Conservation (phyloP, 73 alveolate species). For the Stentor roeselii region DNA sequence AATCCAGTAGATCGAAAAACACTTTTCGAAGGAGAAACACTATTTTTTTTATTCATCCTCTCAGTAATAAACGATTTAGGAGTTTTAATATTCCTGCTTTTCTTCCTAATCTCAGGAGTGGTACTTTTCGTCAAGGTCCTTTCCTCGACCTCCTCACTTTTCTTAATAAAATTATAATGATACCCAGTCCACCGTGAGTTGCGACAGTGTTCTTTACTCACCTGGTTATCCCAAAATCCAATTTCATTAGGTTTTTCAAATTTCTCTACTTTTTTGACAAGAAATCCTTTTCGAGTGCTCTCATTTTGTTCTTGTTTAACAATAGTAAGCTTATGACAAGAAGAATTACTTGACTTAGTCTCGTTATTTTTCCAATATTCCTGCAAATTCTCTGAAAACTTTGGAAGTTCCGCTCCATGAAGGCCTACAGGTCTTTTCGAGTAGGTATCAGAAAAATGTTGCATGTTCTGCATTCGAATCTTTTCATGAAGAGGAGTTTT, state of each 20-base stretch:
- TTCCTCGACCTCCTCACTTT: background rate
- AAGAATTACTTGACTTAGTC: background rate
- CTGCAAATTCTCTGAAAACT: background rate
- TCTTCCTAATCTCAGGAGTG: background rate
- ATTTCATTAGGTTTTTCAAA: background rate
- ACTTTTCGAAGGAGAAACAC: background rate
- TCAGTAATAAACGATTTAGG: background rate
- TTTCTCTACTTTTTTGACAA: no score
- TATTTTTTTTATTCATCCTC: background rate
- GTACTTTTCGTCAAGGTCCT: background rate
- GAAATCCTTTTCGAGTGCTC: background rate
- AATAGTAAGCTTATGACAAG: background rate
- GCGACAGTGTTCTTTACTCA: background rate
- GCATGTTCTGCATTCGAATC: background rate
- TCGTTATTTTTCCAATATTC: slow-evolving; percentile 23
- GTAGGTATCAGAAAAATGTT: background rate
- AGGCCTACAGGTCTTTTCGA: slow-evolving; percentile 43
- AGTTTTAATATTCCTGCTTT: background rate
- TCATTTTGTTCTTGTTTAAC: no score
- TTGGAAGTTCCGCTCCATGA: slow-evolving; percentile 55
- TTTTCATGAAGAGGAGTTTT: background rate
- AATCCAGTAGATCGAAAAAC: slow-evolving; percentile 2
- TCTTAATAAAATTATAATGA: background rate
- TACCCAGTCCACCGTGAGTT: slow-evolving; percentile 19
- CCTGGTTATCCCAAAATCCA: background rate